phyloP scores from a whole-genome alignment of 169 alveolate species.

The Eimeria sp. region DNA sequence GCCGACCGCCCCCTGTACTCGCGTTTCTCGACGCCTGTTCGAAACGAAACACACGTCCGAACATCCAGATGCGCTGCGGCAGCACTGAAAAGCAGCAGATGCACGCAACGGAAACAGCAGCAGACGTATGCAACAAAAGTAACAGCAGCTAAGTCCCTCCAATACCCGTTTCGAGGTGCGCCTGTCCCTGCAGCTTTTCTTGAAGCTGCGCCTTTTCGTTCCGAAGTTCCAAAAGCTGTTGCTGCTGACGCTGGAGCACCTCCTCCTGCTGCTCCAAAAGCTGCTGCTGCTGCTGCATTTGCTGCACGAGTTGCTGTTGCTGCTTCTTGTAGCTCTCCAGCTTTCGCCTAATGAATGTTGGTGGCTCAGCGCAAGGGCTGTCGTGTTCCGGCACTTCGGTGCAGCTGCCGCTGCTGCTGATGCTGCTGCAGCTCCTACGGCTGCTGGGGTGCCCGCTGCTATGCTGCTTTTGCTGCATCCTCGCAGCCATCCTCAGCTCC shows the following conservation, averaged over 20 bases:
- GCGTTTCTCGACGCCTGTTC: conserved; percentile 30
- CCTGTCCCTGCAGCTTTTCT: neutral
- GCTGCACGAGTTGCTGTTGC: conserved; percentile 73
- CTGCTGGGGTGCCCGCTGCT: conserved; percentile 3
- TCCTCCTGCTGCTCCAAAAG: conserved; percentile 65
- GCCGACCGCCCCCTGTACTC: conserved; percentile 24
- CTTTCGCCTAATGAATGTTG: neutral
- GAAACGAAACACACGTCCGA: neutral
- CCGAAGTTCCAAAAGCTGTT: conserved; percentile 39
- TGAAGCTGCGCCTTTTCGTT: conserved; percentile 51
- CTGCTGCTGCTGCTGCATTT: conserved; percentile 70
- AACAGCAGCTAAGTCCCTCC: conserved; percentile 40
- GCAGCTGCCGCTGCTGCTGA: conserved; percentile 52
- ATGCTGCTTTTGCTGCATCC: conserved; percentile 49
- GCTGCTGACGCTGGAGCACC: conserved; percentile 69
- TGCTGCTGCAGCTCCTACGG: conserved; percentile 44
- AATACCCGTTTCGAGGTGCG: neutral
- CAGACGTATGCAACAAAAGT: neutral
- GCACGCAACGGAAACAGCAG: conserved; percentile 8
- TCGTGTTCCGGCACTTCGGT: neutral
- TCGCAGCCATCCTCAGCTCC: conserved; percentile 55
- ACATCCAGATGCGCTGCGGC: conserved; percentile 3
- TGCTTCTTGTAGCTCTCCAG: conserved; percentile 26
- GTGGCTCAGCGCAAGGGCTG: neutral
- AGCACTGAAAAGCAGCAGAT: neutral